Percentiles rank a stretch among this genome's conserved stretches.
These are phyloP conservation scores for Linnemannia elongata DNA, from an alignment of 192 early-diverging fungal species.

Conservation along the genomic window DNA sequence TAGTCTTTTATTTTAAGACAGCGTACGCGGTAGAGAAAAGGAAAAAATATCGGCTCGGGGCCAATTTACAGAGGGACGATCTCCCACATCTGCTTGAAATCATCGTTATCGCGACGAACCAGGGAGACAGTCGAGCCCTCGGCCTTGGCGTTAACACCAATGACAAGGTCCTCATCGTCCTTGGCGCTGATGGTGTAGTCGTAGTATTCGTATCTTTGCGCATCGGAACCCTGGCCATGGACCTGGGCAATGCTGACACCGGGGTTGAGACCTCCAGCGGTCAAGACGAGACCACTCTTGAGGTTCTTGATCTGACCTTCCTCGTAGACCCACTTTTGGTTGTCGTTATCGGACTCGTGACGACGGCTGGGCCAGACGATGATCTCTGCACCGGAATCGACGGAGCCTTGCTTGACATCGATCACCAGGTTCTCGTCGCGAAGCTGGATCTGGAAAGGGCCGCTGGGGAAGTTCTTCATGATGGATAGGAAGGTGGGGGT, in stretches of 20 bases:
- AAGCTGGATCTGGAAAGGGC: slow-evolving; percentile 14
- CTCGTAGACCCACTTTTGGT: slow-evolving; percentile 30
- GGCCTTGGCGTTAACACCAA: neutral
- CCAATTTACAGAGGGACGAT: slow-evolving; percentile 1
- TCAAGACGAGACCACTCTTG: slow-evolving; percentile 25
- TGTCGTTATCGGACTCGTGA: neutral
- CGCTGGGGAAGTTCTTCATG: slow-evolving; percentile 11
- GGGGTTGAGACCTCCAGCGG: neutral
- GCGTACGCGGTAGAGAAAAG: neutral
- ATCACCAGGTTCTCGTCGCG: slow-evolving; percentile 22
- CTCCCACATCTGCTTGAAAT: slow-evolving; percentile 15
- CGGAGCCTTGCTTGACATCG: neutral
- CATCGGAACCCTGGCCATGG: neutral
- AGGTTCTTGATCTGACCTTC: slow-evolving; percentile 13
- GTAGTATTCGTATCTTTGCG: slow-evolving; percentile 13
- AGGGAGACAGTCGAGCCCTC: neutral
- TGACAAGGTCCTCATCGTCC: slow-evolving; percentile 17
- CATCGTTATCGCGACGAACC: slow-evolving; percentile 19
- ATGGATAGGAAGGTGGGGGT: neutral
- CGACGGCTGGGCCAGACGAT: slow-evolving; percentile 1
- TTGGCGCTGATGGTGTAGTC: slow-evolving; percentile 23
- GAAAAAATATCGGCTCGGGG: neutral
- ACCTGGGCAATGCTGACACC: slow-evolving; percentile 1
- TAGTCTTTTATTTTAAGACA: slow-evolving; percentile 12
- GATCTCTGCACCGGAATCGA: slow-evolving; percentile 8